These are phyloP conservation scores for Fagopyrum homotropicum DNA, from an alignment of 148 eudicot genomes.

Conservation along the genomic window DNA sequence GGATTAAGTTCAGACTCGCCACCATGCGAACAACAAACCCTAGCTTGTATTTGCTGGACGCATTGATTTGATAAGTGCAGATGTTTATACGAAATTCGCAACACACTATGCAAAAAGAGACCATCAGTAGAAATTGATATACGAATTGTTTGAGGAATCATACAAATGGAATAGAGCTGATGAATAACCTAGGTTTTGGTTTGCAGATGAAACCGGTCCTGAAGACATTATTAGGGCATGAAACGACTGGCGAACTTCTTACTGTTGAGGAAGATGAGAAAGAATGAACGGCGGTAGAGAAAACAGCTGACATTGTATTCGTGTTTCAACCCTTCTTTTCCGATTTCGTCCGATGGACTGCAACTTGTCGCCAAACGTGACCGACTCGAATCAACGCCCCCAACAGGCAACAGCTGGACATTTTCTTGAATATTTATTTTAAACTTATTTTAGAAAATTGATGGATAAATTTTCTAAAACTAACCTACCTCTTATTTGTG, in stretches of 20 bases:
- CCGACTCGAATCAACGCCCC: not conserved
- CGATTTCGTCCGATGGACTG: not conserved
- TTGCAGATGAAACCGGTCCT: constrained; percentile 2
- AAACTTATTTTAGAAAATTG: not conserved
- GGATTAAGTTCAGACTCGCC: constrained; percentile 7
- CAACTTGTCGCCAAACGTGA: not conserved
- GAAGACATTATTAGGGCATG: constrained; percentile 1
- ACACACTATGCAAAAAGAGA: not conserved
- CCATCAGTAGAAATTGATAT: not conserved
- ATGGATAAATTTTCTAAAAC: too few relatives aligned
- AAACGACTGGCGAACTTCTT: not conserved
- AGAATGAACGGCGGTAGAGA: not conserved
- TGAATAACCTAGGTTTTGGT: constrained; percentile 8
- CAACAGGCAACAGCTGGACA: not conserved
- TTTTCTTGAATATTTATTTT: not conserved
- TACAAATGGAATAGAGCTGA: not conserved
- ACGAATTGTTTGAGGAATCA: not conserved
- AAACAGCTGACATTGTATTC: constrained; percentile 3
- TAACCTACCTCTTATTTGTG: too few relatives aligned
- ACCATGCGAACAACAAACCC: not conserved
- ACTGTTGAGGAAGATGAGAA: constrained; percentile 2
- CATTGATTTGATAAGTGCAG: not conserved
- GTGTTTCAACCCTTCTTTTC: not conserved
- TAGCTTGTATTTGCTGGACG: not conserved
- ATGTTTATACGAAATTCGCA: constrained; percentile 5